A percentile compares a stretch with the other conserved stretches of the same genome.
Conservation (phyloP, 768 basidiomycete species). For the Termitomyces sp. region DNA sequence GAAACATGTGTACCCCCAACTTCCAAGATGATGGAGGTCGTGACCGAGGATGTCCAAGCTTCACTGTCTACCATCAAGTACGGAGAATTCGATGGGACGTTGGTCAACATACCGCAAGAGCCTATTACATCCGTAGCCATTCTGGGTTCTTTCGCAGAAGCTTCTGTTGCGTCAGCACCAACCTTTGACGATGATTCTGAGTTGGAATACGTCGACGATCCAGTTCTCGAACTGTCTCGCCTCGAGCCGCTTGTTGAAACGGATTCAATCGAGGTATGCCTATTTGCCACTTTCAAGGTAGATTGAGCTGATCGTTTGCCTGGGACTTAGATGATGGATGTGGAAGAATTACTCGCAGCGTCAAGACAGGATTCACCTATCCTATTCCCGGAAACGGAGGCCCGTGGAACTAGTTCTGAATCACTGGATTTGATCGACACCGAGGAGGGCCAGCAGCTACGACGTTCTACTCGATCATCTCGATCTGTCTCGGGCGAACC, state of each 20-base stretch:
- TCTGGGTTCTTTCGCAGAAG: neutral
- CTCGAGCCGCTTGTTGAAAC: neutral
- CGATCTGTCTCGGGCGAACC: slow-evolving; percentile 14
- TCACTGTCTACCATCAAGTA: too few relatives aligned
- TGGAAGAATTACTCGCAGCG: slow-evolving; percentile 9
- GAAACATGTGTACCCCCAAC: too few relatives aligned
- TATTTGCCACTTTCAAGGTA: neutral
- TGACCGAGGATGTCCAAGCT: neutral
- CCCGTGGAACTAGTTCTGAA: slow-evolving; percentile 2
- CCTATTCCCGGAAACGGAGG: neutral
- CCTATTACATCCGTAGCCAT: neutral
- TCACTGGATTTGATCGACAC: neutral
- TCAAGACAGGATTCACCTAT: neutral
- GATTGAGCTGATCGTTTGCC: neutral
- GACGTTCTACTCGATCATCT: slow-evolving; percentile 15
- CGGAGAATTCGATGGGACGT: neutral
- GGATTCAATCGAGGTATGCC: slow-evolving; percentile 10
- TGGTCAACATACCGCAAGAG: neutral
- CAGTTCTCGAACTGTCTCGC: neutral
- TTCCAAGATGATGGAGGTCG: neutral
- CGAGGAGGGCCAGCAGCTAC: neutral
- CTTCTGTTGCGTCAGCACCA: neutral
- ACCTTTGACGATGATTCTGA: slow-evolving; percentile 7
- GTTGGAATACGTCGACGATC: slow-evolving; percentile 13
- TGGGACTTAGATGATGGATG: slow-evolving; percentile 14